Evolutionary conservation across 768 basidiomycete genomes (phyloP), one percentile per base, ranked within the genome.

Genomic region (Podaxis sp.): DNA sequence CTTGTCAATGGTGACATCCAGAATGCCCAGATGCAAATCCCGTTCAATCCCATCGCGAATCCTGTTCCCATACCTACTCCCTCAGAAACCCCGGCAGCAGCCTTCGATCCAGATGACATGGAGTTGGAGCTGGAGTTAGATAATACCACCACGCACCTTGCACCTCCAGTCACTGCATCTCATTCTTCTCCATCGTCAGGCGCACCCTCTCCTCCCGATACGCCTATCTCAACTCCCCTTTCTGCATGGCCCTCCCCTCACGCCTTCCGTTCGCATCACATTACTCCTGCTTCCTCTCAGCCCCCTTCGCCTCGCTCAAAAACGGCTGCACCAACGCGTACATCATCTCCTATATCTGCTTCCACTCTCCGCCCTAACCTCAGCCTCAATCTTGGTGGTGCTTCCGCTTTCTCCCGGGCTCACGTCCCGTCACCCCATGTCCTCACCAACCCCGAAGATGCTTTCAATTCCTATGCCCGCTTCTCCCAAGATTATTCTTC

Each of bases 81-180:
- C 5, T 22, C 50, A 4, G 59, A 60, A 27, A 19, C 38, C 19
- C 41, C 50, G 13, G 59, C 38, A 5, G 59, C 40, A 4, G 60
- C 53, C 29, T 89, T 89, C 66, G 90, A 91, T 69, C 78, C 88
- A 0, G 90, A 91, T 71, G 91, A 93, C 67, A 92, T 93, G 90
- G 90, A 92, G 66, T 80, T 91, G 22, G 90, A 91, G 56, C 71
- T 91, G 25, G 90, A 90, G 66, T 77, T 80, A 13, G 79, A 79
- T 51, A 70, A 74, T 52, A 41, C 67, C 57, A 13, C 40, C 8
- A 24, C 51, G 12, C 36, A 57, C n/a, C 52, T 55, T 37, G 22
- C 59, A 17, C 37, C 46, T 13, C 54, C 50, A 49, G 13, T 33
- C 2, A 50, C 40, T 9, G n/a, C 63, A 40, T 67, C 72, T 6